These are phyloP conservation scores for Podila epigama DNA, from an alignment of 192 early-diverging fungal species.

Conservation along the genomic window DNA sequence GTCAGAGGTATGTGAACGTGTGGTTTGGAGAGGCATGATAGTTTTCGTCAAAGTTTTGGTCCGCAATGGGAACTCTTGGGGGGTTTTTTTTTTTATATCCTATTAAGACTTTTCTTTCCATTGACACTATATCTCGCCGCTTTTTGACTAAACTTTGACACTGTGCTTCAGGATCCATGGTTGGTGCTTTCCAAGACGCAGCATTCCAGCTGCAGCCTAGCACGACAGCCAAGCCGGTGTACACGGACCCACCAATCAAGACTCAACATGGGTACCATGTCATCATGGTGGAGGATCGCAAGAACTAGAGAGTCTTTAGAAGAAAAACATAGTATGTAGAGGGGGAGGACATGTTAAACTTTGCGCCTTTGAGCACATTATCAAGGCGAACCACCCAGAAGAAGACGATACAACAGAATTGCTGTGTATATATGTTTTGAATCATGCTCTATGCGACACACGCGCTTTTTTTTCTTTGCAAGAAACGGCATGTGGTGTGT, in stretches of 20 bases:
- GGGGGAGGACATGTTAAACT: too few species aligned
- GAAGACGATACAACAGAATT: too few species aligned
- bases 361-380: too few species aligned
- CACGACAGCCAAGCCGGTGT: constrained; percentile 68
- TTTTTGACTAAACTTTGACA: too few species aligned
- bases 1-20: constrained; percentile 65
- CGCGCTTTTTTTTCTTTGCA: not conserved
- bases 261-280: constrained; percentile 84
- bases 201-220: constrained; percentile 79
- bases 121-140: too few species aligned
- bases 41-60: not conserved
- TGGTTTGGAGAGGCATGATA: not conserved
- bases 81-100: too few species aligned
- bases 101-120: too few species aligned
- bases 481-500: not conserved
- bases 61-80: too few species aligned
- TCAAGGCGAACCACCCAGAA: too few species aligned
- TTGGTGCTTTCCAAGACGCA: constrained; percentile 80
- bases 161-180: constrained; percentile 59
- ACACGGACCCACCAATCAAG: constrained; percentile 78
- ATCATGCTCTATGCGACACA: too few species aligned
- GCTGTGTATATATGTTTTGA: too few species aligned
- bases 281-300: constrained; percentile 79
- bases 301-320: constrained; percentile 55
- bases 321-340: not conserved